Percentiles rank a stretch among this genome's conserved stretches.
Evolutionary conservation across 2,329 filamentous ascomycete species (phyloP).

Genomic region (Curvularia hawaiiensis): DNA sequence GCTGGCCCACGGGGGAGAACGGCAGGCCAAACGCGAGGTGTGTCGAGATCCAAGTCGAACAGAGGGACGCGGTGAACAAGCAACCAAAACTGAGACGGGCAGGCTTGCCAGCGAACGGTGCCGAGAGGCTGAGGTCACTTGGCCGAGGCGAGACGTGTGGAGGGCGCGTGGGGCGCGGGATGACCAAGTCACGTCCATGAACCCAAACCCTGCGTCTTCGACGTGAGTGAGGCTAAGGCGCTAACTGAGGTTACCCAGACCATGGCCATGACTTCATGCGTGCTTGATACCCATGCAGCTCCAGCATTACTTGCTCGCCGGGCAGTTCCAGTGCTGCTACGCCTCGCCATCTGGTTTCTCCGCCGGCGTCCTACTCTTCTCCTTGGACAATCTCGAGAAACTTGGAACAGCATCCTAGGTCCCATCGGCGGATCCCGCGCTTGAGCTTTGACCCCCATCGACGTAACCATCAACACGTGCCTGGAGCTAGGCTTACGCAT

Average conservation of each 20-base stretch:
- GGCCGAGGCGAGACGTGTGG: constrained; percentile 14
- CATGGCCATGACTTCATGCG: constrained; percentile 4
- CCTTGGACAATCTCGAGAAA: not conserved
- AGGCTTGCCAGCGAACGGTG: constrained; percentile 21
- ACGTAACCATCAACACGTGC: constrained; percentile 21
- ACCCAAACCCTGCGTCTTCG: constrained; percentile 2
- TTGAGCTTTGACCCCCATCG: constrained; percentile 9
- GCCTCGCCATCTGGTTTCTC: not conserved
- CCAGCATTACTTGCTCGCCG: constrained; percentile 7
- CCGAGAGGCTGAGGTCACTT: constrained; percentile 36
- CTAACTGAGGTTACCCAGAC: constrained; percentile 19
- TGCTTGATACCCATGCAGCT: not conserved
- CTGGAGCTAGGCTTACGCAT: constrained; percentile 21
- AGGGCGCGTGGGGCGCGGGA: constrained; percentile 26
- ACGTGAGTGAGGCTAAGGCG: constrained; percentile 27
- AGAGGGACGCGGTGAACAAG: constrained; percentile 13
- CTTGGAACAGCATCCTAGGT: not conserved
- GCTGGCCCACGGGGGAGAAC: not conserved
- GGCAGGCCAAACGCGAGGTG: constrained; percentile 3
- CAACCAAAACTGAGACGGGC: constrained; percentile 12
- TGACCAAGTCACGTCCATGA: constrained; percentile 24
- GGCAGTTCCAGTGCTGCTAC: constrained; percentile 4
- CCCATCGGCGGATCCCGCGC: constrained; percentile 12
- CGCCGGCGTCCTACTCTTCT: not conserved
- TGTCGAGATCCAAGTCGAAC: constrained; percentile 1